Percentiles rank a stretch among this genome's conserved stretches.
Evolutionary conservation across 2,329 filamentous ascomycete species (phyloP).

Genomic region (Ceratocystis papillata): DNA sequence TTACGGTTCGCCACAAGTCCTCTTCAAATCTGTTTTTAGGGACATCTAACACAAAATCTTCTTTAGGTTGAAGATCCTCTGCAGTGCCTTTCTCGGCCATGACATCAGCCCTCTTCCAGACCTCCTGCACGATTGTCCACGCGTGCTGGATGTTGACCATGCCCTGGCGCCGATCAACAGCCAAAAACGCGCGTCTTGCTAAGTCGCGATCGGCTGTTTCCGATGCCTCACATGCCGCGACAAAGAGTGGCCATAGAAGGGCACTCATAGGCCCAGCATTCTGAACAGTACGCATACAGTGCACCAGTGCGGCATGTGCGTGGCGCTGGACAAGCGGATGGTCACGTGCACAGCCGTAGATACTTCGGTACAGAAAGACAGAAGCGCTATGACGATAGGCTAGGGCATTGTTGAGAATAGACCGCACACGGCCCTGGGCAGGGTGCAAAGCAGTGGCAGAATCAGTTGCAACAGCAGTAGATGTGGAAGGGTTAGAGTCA

Average conservation of each 20-base stretch:
- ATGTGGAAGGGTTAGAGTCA: slow-evolving; percentile 16
- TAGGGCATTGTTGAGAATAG: slow-evolving; percentile 48
- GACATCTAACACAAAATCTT: background rate
- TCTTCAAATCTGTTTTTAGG: slow-evolving; percentile 26
- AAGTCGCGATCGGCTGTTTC: slow-evolving; percentile 40
- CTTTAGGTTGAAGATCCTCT: background rate
- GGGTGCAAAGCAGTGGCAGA: slow-evolving; percentile 20
- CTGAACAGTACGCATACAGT: slow-evolving; percentile 46
- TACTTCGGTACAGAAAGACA: slow-evolving; percentile 47
- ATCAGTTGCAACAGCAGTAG: background rate
- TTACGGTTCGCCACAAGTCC: slow-evolving; percentile 48
- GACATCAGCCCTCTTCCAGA: slow-evolving; percentile 46
- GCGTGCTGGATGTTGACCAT: slow-evolving; percentile 55
- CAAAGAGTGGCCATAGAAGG: slow-evolving; percentile 56
- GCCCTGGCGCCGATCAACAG: slow-evolving; percentile 47
- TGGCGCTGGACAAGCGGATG: slow-evolving; percentile 46
- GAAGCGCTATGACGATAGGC: slow-evolving; percentile 50
- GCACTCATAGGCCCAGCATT: slow-evolving; percentile 52
- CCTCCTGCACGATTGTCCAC: slow-evolving; percentile 50
- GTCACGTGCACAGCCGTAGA: slow-evolving; percentile 39
- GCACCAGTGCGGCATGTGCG: slow-evolving; percentile 39
- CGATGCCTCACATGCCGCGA: slow-evolving; percentile 50
- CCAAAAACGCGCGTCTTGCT: slow-evolving; percentile 42
- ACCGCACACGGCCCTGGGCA: slow-evolving; percentile 39
- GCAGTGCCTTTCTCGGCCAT: slow-evolving; percentile 23